phyloP scores from a whole-genome alignment of 2,329 filamentous ascomycete species.

The Periconia sp. region DNA sequence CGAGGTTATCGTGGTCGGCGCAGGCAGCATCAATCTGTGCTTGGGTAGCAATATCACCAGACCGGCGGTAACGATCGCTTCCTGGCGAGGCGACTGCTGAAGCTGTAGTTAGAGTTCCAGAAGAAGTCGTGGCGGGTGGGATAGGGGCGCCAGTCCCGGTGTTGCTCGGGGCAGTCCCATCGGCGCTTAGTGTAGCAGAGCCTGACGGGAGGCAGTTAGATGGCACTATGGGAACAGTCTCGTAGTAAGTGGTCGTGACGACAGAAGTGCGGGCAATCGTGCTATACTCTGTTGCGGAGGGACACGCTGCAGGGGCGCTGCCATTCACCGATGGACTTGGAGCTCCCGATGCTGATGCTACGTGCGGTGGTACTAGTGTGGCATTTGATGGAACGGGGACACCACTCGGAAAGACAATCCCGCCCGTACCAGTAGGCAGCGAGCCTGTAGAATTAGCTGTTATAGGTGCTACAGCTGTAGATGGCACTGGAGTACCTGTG shows the following conservation, averaged over 20 bases:
- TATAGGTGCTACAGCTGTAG: neutral
- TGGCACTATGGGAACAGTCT: constrained; percentile 5
- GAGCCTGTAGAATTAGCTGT: constrained; percentile 12
- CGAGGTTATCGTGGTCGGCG: constrained; percentile 25
- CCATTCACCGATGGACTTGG: neutral
- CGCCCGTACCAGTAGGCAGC: constrained; percentile 1
- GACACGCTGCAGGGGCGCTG: constrained; percentile 6
- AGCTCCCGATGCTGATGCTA: too few species aligned
- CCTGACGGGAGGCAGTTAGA: constrained; percentile 10
- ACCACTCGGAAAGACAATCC: too few species aligned
- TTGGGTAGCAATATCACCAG: constrained; percentile 26
- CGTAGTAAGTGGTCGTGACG: constrained; percentile 11
- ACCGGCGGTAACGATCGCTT: constrained; percentile 17
- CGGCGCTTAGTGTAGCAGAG: constrained; percentile 7
- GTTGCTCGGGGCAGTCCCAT: constrained; percentile 11
- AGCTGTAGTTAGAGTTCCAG: constrained; percentile 6
- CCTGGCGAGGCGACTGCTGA: too few species aligned
- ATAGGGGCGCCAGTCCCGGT: constrained; percentile 4
- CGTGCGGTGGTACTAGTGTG: too few species aligned
- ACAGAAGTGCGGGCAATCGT: neutral
- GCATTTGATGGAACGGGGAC: constrained; percentile 5
- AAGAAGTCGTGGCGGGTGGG: constrained; percentile 11
- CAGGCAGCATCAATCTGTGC: constrained; percentile 35
- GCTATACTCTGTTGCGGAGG: neutral
- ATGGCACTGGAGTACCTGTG: neutral